Evolutionary conservation across 495 filamentous ascomycete species (phyloP).

Genomic region (Penicillium diatomitis): DNA sequence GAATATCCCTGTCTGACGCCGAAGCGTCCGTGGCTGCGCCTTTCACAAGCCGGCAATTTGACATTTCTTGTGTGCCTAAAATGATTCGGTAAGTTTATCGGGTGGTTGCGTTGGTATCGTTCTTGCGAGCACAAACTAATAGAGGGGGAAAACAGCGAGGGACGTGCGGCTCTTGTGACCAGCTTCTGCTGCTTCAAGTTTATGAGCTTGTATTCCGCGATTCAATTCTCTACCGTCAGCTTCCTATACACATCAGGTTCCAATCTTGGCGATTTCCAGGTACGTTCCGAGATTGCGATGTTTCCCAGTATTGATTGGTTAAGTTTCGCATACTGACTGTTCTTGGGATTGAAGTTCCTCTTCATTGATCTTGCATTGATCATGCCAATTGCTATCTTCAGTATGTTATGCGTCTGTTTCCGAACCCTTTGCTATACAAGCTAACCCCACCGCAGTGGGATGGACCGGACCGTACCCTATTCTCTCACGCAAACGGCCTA

Average conservation of each 20-base stretch:
- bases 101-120: no score
- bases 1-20: constrained; percentile 96
- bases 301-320: no score
- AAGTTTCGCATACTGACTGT: no score
- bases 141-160: constrained; percentile 50
- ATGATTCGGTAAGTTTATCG: constrained; percentile 57
- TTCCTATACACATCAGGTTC: constrained; percentile 93
- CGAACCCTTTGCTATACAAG: neutral
- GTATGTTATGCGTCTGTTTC: constrained; percentile 34
- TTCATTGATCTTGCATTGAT: constrained; percentile 93
- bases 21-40: constrained; percentile 97
- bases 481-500: constrained; percentile 77
- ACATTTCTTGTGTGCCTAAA: constrained; percentile 92
- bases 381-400: constrained; percentile 93
- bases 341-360: constrained; percentile 49
- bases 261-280: constrained; percentile 95
- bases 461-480: constrained; percentile 80
- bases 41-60: constrained; percentile 91
- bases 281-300: constrained; percentile 15
- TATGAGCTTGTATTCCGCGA: constrained; percentile 98
- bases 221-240: constrained; percentile 98
- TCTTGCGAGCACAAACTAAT: neutral
- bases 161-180: constrained; percentile 86
- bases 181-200: constrained; percentile 99
- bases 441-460: constrained; percentile 53